Percentiles rank a stretch among this genome's conserved stretches.
phyloP scores from a whole-genome alignment of 2,329 filamentous ascomycete genomes.

The Akanthomyces uredinophilus region DNA sequence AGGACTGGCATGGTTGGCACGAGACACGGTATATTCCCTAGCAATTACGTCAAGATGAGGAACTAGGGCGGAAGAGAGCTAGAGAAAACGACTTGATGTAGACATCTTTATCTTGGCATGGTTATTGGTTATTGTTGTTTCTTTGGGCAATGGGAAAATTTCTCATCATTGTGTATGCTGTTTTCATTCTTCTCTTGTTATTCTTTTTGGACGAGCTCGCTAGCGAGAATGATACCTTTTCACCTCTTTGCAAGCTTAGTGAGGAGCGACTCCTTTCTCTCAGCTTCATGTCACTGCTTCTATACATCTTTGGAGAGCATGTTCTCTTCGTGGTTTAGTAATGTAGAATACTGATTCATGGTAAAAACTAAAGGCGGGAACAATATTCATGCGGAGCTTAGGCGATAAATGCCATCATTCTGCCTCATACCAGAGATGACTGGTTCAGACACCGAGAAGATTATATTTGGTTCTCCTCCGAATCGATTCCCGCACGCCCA shows the following conservation, averaged over 20 bases:
- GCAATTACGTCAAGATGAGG: conserved; percentile 65
- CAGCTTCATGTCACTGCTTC: neutral
- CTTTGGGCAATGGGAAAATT: neutral
- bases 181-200: neutral
- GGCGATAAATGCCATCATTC: no score
- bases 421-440: neutral
- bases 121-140: neutral
- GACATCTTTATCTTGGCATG: neutral
- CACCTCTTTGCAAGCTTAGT: neutral
- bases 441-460: neutral
- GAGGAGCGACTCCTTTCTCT: neutral
- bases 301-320: neutral
- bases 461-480: neutral
- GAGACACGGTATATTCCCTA: conserved; percentile 88
- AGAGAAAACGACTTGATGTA: neutral
- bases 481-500: neutral
- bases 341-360: no score
- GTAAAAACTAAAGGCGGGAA: no score
- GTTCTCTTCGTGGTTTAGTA: no score
- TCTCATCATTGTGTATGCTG: neutral
- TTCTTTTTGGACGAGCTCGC: neutral
- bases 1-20: conserved; percentile 83
- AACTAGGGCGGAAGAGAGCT: neutral
- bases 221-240: conserved; percentile 14
- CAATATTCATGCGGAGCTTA: no score